Percentiles rank a stretch among this genome's conserved stretches.
Conservation (phyloP, 352 stramenopile species). For the Plasmopara viticola region DNA sequence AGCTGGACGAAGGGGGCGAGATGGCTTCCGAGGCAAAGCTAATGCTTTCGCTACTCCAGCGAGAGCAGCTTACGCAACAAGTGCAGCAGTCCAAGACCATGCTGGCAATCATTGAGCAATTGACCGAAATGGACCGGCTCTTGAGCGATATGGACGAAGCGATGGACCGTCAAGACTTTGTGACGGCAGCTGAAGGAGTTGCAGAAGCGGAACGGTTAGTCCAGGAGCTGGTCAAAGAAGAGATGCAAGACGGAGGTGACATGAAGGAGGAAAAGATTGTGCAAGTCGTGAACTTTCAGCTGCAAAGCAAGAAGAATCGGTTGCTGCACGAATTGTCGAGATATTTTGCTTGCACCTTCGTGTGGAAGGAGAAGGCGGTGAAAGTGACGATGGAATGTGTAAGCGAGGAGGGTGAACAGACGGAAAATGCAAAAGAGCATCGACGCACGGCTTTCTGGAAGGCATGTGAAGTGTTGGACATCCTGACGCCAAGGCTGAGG, state of each 20-base stretch:
- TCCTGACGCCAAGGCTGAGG: conserved; percentile 37
- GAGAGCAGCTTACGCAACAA: conserved; percentile 50
- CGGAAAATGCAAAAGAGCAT: conserved; percentile 8
- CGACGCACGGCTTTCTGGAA: conserved; percentile 44
- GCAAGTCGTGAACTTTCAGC: conserved; percentile 36
- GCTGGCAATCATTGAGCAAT: conserved; percentile 58
- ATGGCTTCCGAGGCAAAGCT: conserved; percentile 36
- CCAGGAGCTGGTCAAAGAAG: conserved; percentile 13
- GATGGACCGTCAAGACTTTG: conserved; percentile 38
- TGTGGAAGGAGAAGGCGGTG: conserved; percentile 39
- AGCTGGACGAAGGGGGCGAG: conserved; percentile 28
- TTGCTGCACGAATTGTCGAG: conserved; percentile 41
- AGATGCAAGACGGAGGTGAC: conserved; percentile 6
- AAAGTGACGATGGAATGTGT: conserved; percentile 16
- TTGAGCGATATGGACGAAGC: conserved; percentile 41
- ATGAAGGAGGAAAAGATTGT: conserved; percentile 27
- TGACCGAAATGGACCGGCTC: conserved; percentile 52
- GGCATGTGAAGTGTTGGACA: conserved; percentile 43
- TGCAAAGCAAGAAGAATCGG: conserved; percentile 49
- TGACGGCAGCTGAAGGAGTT: conserved; percentile 37
- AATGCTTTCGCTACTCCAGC: conserved; percentile 48
- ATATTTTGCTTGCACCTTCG: conserved; percentile 33
- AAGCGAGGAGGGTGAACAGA: conserved; percentile 6
- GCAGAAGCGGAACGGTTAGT: conserved; percentile 37
- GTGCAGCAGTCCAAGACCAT: conserved; percentile 58